Evolutionary conservation across 2,329 filamentous ascomycete species (phyloP), one percentile per base, ranked within the genome.

Genomic region (Plectosphaerella sp.): DNA sequence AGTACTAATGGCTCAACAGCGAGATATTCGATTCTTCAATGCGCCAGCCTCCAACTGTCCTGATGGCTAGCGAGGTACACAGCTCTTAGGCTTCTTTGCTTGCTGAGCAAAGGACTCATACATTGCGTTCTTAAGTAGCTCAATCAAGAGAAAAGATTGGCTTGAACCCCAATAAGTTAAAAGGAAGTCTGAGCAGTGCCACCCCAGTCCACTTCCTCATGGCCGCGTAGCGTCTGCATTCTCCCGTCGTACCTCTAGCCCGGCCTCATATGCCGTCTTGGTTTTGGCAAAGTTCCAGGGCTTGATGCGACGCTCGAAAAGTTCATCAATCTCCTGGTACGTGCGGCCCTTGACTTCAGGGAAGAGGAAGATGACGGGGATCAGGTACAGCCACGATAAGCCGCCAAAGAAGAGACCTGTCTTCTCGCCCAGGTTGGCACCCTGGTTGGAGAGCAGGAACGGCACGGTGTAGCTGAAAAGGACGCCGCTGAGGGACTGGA

Each of bases 241-340:
- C 18, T 48, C 47, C 12, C 41, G 47, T 11, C 47, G 39, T 12
- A 52, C 50, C 52, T 52, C 37, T 45, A 35, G 14, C 42, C 47
- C 42, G 37, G 43, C 22, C 11, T 47, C 47, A 22, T 43, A 43
- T n/a, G 48, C 48, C 22, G 48, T 43, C 24, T 43, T 49, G 14
- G 37, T 49, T 11, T 43, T 35, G 12, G 46, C 50, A 49, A 60
- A 60, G 47, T 49, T 59, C 57, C 59, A 58, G 11, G 58, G 54
- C 1, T 55, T 55, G 20, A 60, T 48, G 2, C 52, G 22, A 1
- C 51, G 48, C 47, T 59, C 54, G 22, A 59, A 60, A 5, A 61
- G 52, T 43, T 61, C 58, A 45, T 60, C 58, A 1, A 61, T 35
- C 41, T 60, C 58, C 22, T 51, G 16, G 16, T 59, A 61, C 10